A percentile compares a stretch with the other conserved stretches of the same genome.
Conservation (phyloP, 2,329 filamentous ascomycete genomes). For the Fusarium keratoplasticum region DNA sequence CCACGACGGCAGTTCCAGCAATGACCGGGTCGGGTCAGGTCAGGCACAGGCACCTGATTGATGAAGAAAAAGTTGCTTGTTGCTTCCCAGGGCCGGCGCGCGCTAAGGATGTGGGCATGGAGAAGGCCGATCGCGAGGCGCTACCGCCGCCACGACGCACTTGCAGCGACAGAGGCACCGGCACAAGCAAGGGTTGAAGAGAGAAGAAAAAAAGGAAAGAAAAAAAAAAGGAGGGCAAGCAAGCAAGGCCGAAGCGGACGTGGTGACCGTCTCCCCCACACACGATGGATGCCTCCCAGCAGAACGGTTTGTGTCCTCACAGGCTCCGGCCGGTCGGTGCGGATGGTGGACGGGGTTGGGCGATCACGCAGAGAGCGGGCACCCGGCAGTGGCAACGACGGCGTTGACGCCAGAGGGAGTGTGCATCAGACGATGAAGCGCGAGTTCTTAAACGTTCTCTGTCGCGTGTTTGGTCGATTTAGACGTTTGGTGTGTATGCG, state of each 20-base stretch:
- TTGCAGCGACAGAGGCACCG: constrained; percentile 5
- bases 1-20: constrained; percentile 10
- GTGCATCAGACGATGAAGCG: constrained; percentile 14
- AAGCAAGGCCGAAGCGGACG: not conserved
- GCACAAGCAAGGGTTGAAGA: constrained; percentile 10
- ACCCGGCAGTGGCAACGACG: constrained; percentile 11
- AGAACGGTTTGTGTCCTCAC: constrained; percentile 15
- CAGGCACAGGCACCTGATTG: constrained; percentile 20
- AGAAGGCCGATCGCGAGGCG: constrained; percentile 22
- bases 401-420: constrained; percentile 19
- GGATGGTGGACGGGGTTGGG: constrained; percentile 10
- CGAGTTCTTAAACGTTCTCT: constrained; percentile 22
- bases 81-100: constrained; percentile 8
- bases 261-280: not conserved
- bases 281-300: constrained; percentile 7
- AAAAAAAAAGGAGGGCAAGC: not conserved
- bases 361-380: constrained; percentile 17
- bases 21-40: not conserved
- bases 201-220: not conserved
- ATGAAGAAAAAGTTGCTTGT: constrained; percentile 14
- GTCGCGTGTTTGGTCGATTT: constrained; percentile 28
- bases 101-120: constrained; percentile 26
- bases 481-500: constrained; percentile 26
- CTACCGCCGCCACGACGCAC: constrained; percentile 12
- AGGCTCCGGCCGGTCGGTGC: constrained; percentile 26